Evolutionary conservation across 352 stramenopile species (phyloP), one percentile per base, ranked within the genome.

Genomic region (Globisporangium barbulae): DNA sequence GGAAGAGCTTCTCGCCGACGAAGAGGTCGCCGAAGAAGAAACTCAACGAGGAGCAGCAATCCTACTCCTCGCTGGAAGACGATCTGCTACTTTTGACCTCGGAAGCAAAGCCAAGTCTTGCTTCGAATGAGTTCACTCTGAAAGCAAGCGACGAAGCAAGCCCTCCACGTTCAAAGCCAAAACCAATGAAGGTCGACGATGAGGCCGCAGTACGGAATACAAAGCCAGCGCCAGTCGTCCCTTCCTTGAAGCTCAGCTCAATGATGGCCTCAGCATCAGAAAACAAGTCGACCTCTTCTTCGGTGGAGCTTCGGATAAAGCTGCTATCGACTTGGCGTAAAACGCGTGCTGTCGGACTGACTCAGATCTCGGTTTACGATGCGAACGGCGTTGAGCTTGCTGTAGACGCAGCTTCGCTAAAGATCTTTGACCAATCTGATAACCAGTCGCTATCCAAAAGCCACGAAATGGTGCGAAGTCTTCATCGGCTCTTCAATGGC

Each of bases 361-460:
- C 81, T 0, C 81, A 91, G 45, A 79, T 94, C 33, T 83, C 70
- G 22, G 76, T 81, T 0, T 93, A 93, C 44, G 82, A 92, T 60
- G 52, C 44, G 0, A 76, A 88, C n/a, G 83, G 82, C 8, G 67
- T 78, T 25, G 82, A 91, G 19, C 53, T 94, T 0, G 47, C 67
- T 0, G 68, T 93, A 12, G 71, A 90, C 15, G 4, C 65, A n/a
- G 59, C 67, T 1, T 76, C 60, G 13, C 41, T 92, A 5, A 76
- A 73, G n/a, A 47, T 94, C 15, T 90, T 80, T 50, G 79, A 88
- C 12, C 75, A 79, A 57, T 53, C 65, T 4, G 76, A 80, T 12
- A 77, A 61, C 4, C 69, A 72, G 28, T 61, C 82, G 5, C 54
- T 94, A 15, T 66, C 83, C 0, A 81, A 86, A 61, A 84, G 52